A percentile compares a stretch with the other conserved stretches of the same genome.
Conservation (phyloP, 2,329 filamentous ascomycete genomes). For the Lecanosticta acicola region DNA sequence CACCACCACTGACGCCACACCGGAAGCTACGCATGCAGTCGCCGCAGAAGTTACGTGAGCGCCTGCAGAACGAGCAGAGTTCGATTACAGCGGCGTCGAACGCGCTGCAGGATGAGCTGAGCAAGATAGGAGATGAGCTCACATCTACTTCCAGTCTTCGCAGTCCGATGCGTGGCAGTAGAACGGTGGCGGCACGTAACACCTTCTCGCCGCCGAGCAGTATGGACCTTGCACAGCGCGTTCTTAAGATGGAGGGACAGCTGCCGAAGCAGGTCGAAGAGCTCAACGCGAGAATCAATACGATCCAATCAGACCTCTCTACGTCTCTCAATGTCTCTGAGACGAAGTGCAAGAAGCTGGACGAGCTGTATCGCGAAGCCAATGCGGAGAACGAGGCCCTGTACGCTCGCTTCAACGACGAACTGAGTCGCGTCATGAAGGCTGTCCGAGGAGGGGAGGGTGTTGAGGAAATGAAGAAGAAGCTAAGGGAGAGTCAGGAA, state of each 20-base stretch:
- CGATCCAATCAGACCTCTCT: slow-evolving; percentile 66
- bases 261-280: slow-evolving; percentile 57
- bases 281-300: slow-evolving; percentile 55
- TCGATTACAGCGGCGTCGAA: slow-evolving; percentile 65
- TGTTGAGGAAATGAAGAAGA: slow-evolving; percentile 68
- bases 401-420: slow-evolving; percentile 88
- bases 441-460: slow-evolving; percentile 70
- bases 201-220: slow-evolving; percentile 16
- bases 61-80: slow-evolving; percentile 74
- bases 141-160: slow-evolving; percentile 18
- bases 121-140: slow-evolving; percentile 72
- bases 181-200: slow-evolving; percentile 17
- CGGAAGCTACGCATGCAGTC: slow-evolving; percentile 60
- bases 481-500: slow-evolving; percentile 67
- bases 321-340: slow-evolving; percentile 66
- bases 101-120: slow-evolving; percentile 67
- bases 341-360: slow-evolving; percentile 71
- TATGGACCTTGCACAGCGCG: slow-evolving; percentile 50
- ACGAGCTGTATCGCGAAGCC: slow-evolving; percentile 81
- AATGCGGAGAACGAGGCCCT: slow-evolving; percentile 88
- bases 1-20: slow-evolving; percentile 1
- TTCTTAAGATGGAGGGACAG: slow-evolving; percentile 62
- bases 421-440: slow-evolving; percentile 75
- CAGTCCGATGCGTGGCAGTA: slow-evolving; percentile 14
- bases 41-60: slow-evolving; percentile 67